Evolutionary conservation across 768 basidiomycete genomes (phyloP).

Genomic region (Suillus discolor): DNA sequence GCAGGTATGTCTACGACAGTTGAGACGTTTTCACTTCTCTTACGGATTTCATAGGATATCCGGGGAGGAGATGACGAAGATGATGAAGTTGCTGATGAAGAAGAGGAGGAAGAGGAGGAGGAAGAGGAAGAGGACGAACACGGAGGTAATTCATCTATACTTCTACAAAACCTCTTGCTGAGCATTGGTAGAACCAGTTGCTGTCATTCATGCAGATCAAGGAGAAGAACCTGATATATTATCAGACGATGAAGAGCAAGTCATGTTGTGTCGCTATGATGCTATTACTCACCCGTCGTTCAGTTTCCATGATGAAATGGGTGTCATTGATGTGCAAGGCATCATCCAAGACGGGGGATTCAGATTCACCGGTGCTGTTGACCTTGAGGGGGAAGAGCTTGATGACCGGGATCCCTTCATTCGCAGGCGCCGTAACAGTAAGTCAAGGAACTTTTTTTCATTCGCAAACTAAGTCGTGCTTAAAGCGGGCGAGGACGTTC

Average conservation of each 20-base stretch:
- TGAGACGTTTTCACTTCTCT: neutral
- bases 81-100: conserved; percentile 45
- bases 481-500: conserved; percentile 54
- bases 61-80: conserved; percentile 44
- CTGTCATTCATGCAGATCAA: conserved; percentile 63
- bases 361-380: conserved; percentile 55
- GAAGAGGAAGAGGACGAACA: conserved; percentile 59
- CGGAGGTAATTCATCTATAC: conserved; percentile 17
- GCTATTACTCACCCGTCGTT: conserved; percentile 18
- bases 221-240: conserved; percentile 61
- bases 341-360: conserved; percentile 51
- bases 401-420: conserved; percentile 48
- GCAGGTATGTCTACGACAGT: conserved; percentile 44
- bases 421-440: conserved; percentile 50
- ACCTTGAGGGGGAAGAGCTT: conserved; percentile 46
- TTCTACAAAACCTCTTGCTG: conserved; percentile 1
- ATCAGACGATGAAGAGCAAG: conserved; percentile 70
- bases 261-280: conserved; percentile 11
- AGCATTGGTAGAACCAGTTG: conserved; percentile 45
- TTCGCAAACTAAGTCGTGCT: conserved; percentile 8
- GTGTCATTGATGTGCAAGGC: conserved; percentile 38
- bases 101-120: conserved; percentile 60
- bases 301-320: conserved; percentile 45
- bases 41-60: conserved; percentile 45
- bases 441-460: conserved; percentile 1